Evolutionary conservation across 2,329 filamentous ascomycete species (phyloP).

Genomic region (Diaporthe ilicicola): DNA sequence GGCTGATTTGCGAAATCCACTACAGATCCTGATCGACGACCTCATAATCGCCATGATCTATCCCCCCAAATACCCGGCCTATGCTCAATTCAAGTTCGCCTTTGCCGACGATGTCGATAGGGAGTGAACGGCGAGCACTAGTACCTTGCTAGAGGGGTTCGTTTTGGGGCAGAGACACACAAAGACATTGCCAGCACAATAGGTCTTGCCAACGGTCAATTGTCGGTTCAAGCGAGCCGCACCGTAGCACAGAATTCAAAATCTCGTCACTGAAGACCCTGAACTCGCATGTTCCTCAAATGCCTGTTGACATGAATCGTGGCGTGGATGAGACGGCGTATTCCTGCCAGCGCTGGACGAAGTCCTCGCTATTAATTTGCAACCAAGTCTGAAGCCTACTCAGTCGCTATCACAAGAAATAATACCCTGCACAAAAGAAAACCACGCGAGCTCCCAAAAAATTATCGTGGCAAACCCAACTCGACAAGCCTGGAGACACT

Average conservation of each 20-base stretch:
- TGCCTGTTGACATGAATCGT: not conserved
- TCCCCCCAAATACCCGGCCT: constrained; percentile 13
- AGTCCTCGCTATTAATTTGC: not conserved
- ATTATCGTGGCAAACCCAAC: not conserved
- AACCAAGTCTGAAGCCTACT: not conserved
- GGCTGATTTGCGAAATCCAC: not conserved
- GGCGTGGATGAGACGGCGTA: not conserved
- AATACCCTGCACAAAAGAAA: no score
- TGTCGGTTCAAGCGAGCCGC: not conserved
- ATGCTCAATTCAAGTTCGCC: constrained; percentile 15
- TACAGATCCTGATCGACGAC: not conserved
- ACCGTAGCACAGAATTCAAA: not conserved
- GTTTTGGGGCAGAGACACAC: not conserved
- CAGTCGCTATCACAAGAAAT: not conserved
- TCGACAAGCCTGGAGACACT: no score
- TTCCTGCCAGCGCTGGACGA: not conserved
- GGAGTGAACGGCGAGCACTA: not conserved
- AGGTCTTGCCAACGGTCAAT: not conserved
- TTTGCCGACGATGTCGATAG: constrained; percentile 7
- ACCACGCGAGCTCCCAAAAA: not conserved
- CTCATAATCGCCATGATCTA: not conserved
- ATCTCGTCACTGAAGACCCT: not conserved
- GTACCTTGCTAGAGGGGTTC: not conserved
- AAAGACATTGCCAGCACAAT: not conserved
- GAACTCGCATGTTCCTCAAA: not conserved